phyloP scores from a whole-genome alignment of 495 filamentous ascomycete species.

The Hypoxylon rickii region DNA sequence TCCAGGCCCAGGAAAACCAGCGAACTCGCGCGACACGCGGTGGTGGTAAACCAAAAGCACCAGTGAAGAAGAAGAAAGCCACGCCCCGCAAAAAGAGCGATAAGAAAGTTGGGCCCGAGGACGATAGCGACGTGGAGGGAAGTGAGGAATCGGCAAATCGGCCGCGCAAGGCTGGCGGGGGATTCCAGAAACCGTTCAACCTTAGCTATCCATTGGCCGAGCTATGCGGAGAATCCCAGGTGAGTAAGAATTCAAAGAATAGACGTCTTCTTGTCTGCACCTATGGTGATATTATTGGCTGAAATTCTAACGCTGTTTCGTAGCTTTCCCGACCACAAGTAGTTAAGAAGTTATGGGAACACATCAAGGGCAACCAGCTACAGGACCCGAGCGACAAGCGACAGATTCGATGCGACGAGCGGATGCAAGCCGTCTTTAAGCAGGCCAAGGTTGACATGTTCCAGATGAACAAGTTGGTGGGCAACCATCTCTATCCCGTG shows the following conservation, averaged over 20 bases:
- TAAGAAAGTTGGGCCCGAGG: slow-evolving; percentile 73
- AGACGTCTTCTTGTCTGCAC: no score
- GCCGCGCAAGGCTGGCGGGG: slow-evolving; percentile 57
- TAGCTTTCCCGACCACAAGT: slow-evolving; percentile 91
- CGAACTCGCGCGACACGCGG: slow-evolving; percentile 71
- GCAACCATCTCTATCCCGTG: slow-evolving; percentile 59
- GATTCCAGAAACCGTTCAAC: slow-evolving; percentile 58
- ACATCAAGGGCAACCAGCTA: slow-evolving; percentile 83
- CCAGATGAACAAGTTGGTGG: slow-evolving; percentile 80
- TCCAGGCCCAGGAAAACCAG: slow-evolving; percentile 91
- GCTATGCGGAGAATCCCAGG: slow-evolving; percentile 64
- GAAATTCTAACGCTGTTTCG: slow-evolving; percentile 6
- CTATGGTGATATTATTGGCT: no score
- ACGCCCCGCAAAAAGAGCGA: slow-evolving; percentile 66
- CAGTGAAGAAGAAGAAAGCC: slow-evolving; percentile 66
- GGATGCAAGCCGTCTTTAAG: slow-evolving; percentile 88
- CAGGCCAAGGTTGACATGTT: slow-evolving; percentile 95
- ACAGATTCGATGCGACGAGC: slow-evolving; percentile 90
- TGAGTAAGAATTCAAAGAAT: no score
- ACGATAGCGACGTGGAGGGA: slow-evolving; percentile 75
- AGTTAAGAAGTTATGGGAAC: slow-evolving; percentile 93
- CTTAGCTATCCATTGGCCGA: slow-evolving; percentile 53
- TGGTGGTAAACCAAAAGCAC: slow-evolving; percentile 60
- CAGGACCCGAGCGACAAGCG: slow-evolving; percentile 91
- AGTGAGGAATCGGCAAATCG: slow-evolving; percentile 56